Conservation (phyloP, 1,284 basidiomycete genomes). For the Ceratobasidium sp. region DNA sequence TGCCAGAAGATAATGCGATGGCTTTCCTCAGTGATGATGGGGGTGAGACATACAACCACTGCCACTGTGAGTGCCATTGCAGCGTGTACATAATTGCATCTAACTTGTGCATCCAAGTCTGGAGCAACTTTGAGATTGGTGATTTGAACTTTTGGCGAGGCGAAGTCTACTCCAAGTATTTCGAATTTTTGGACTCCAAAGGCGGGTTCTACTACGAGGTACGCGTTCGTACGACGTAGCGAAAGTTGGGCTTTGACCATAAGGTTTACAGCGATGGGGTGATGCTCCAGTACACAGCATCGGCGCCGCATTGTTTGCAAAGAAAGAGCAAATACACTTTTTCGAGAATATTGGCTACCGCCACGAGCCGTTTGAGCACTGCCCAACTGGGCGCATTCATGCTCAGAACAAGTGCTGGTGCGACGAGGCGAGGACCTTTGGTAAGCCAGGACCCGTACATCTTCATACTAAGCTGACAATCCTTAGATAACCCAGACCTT, state of each 20-base stretch:
- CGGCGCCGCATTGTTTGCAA: constrained; percentile 62
- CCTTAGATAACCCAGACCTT: constrained; percentile 35
- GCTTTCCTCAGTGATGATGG: constrained; percentile 75
- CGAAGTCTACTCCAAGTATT: constrained; percentile 66
- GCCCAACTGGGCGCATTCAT: constrained; percentile 49
- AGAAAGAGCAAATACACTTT: constrained; percentile 61
- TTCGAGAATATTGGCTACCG: constrained; percentile 54
- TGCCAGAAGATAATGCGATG: constrained; percentile 76
- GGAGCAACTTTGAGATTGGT: constrained; percentile 67
- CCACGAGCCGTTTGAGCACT: constrained; percentile 54
- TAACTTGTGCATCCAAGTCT: constrained; percentile 53
- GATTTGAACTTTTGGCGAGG: constrained; percentile 62
- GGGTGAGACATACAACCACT: constrained; percentile 76
- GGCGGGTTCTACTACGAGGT: constrained; percentile 66
- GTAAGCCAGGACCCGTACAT: background rate
- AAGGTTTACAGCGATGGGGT: constrained; percentile 59
- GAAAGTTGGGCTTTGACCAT: background rate
- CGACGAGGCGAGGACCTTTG: constrained; percentile 33
- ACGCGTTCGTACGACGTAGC: background rate
- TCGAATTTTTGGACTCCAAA: constrained; percentile 64
- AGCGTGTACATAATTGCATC: constrained; percentile 49
- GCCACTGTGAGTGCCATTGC: constrained; percentile 83
- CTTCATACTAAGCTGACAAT: background rate
- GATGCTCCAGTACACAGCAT: constrained; percentile 69
- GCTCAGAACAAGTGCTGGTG: constrained; percentile 36